Conservation (phyloP, 129 eudicot genomes). For the Cynara cardunculus region DNA sequence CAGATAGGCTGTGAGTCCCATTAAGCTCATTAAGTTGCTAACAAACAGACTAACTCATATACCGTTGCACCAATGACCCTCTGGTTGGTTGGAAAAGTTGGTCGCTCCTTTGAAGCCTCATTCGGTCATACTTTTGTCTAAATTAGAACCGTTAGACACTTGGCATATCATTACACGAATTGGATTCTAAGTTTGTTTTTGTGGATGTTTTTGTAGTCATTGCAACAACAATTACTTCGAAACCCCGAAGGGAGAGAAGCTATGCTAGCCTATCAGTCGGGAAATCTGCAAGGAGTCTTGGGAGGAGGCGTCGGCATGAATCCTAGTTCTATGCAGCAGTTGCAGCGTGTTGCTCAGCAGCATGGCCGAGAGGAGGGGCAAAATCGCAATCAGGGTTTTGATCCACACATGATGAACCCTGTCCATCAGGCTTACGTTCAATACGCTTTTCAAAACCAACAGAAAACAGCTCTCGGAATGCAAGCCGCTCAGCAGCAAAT, state of each 20-base stretch:
- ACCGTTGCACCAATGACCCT: background rate
- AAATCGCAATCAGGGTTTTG: conserved; percentile 60
- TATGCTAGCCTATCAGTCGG: conserved; percentile 66
- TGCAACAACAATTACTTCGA: conserved; percentile 76
- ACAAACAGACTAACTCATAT: no score
- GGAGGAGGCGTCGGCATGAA: conserved; percentile 46
- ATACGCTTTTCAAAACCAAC: conserved; percentile 64
- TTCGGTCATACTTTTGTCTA: background rate
- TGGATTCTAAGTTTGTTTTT: background rate
- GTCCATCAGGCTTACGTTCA: conserved; percentile 79
- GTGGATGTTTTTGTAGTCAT: conserved; percentile 43
- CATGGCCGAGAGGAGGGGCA: conserved; percentile 60
- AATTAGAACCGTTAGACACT: no score
- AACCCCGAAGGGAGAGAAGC: conserved; percentile 85
- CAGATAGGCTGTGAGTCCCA: no score
- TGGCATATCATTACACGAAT: background rate
- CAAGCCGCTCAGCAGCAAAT: conserved; percentile 59
- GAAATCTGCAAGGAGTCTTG: conserved; percentile 53
- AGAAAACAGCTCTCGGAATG: conserved; percentile 56
- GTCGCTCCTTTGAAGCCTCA: background rate
- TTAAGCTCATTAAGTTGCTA: no score
- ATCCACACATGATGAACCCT: conserved; percentile 69
- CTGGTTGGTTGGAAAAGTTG: background rate
- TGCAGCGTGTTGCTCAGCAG: conserved; percentile 45
- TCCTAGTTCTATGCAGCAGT: conserved; percentile 49